Base-by-base conservation (phyloP, 306 rosid species). In the Alnus rubra region DNA sequence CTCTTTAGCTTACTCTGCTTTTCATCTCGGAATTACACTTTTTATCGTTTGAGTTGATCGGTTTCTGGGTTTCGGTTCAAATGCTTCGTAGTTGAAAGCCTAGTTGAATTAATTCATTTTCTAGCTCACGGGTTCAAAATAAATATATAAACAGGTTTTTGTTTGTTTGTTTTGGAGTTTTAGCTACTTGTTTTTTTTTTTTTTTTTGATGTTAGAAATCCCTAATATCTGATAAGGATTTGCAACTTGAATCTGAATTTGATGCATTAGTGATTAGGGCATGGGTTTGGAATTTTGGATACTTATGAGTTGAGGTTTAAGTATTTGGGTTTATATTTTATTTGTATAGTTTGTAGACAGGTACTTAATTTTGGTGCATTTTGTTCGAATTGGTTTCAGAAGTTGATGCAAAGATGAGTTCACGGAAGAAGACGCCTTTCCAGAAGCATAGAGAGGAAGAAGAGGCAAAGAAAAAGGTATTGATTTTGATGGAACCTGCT, bases 371-470 rank as follows among this genome's bases (percentile, higher is more conserved):
- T 52, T 71, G 59, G 15, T 59, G 35, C 69, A 47, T 84, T 76
- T 35, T 62, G 35, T 74, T 58, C 5, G 52, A 64, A 30, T 74
- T 82, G 81, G 56, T 74, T 87, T 37, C 47, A 73, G 90, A 79
- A 49, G 70, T 73, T 74, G 63, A 89, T 88, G 95, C 85, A 74
- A 63, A 75, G 47, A 96, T 96, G 99, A 96, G 99, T 82, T 91
- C 99, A 12, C 79, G 97, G 90, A 96, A 96, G 79, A 96, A 93
- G 87, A 93, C 99, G 0, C 99, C 99, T 7, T 96, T 93, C 83
- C 99, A 96, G 58, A 96, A 96, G 87, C 98, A 96, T 76, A 89
- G 98, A 80, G 99, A 96, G 81, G 99, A 96, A 67, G 98, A 96
- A 78, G 99, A 96, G 90, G 98, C 99, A 63, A 96, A 93, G 96